Conservation (phyloP, 1,284 basidiomycete species). For the Chalciporus sp. region DNA sequence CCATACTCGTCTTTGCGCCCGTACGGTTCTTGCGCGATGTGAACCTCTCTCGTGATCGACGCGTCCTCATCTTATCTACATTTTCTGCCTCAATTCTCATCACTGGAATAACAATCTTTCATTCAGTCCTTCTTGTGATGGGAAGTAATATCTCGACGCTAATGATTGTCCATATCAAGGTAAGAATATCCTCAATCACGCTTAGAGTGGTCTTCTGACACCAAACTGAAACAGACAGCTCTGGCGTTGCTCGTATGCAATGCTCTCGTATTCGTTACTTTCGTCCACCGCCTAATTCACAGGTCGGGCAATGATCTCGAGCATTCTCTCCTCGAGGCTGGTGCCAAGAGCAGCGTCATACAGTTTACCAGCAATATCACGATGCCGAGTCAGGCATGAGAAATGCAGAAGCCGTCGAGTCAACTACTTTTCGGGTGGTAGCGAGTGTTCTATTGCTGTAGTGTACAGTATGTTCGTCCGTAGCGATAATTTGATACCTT, state of each 20-base stretch:
- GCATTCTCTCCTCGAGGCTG: not conserved
- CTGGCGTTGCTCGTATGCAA: conserved; percentile 26
- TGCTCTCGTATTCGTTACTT: conserved; percentile 19
- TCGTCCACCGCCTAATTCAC: conserved; percentile 14
- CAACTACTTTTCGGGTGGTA: no score
- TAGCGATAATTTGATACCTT: no score
- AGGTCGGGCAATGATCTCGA: conserved; percentile 1
- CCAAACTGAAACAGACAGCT: conserved; percentile 13
- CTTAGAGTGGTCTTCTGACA: not conserved
- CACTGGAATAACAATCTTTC: conserved; percentile 16
- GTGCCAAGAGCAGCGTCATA: not conserved
- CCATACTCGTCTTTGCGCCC: conserved; percentile 9
- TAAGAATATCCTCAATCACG: not conserved
- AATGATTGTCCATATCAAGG: conserved; percentile 16
- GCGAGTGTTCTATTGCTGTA: no score
- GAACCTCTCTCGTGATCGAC: conserved; percentile 3
- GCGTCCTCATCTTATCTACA: conserved; percentile 11
- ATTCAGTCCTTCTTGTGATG: conserved; percentile 5
- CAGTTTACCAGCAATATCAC: conserved; percentile 23
- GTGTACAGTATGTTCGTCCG: no score
- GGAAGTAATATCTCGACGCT: not conserved
- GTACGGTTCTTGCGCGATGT: conserved; percentile 3
- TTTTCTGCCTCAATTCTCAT: conserved; percentile 20
- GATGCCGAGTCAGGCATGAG: conserved; percentile 19
- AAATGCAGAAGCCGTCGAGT: no score